phyloP scores from a whole-genome alignment of 108 stramenopile genomes.

The Skeletonema grethae region DNA sequence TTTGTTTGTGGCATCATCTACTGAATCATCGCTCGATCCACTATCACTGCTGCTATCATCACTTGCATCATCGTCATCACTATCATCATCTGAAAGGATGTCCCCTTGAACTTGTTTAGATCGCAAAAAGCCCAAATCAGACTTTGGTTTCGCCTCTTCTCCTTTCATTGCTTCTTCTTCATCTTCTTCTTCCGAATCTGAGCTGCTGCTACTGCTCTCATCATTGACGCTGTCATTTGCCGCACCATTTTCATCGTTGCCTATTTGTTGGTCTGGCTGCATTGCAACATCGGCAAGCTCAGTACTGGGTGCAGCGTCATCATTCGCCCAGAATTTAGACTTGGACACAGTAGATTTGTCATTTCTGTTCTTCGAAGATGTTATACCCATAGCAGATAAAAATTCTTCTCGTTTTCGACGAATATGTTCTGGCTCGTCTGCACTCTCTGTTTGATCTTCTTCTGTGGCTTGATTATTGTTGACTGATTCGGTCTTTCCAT shows the following conservation, averaged over 20 bases:
- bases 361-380: constrained; percentile 17
- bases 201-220: constrained; percentile 41
- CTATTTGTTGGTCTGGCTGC: background rate
- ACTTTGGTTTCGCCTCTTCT: constrained; percentile 16
- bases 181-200: constrained; percentile 23
- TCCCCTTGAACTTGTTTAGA: constrained; percentile 70
- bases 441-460: constrained; percentile 14
- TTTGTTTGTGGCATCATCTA: constrained; percentile 15
- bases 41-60: constrained; percentile 32
- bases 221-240: constrained; percentile 29
- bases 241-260: constrained; percentile 25
- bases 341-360: constrained; percentile 40
- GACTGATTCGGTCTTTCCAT: background rate
- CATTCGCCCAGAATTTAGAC: constrained; percentile 86
- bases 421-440: constrained; percentile 16
- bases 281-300: constrained; percentile 9
- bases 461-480: background rate
- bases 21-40: constrained; percentile 24
- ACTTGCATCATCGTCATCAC: constrained; percentile 40
- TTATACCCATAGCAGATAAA: constrained; percentile 47
- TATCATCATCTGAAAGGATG: constrained; percentile 56
- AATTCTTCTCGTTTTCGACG: constrained; percentile 49
- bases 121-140: constrained; percentile 82
- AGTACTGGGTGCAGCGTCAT: constrained; percentile 51
- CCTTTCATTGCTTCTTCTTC: constrained; percentile 2